Conservation (phyloP, 75 land plant genomes). For the Selaginella moellendorffii region DNA sequence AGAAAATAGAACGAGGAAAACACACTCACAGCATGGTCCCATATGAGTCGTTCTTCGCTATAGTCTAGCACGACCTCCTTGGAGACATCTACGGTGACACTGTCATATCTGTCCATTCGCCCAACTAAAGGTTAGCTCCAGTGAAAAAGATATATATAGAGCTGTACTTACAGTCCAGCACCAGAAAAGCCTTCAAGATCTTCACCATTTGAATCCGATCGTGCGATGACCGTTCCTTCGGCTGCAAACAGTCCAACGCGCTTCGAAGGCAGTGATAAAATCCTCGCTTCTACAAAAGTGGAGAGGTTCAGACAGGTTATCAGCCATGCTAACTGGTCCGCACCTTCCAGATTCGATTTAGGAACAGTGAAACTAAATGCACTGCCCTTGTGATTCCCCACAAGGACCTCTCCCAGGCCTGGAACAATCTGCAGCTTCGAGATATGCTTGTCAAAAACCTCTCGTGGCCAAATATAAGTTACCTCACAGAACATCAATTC, state of each 20-base stretch:
- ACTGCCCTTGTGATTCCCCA: slow-evolving; percentile 10
- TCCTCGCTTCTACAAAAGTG: background rate
- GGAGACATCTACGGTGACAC: background rate
- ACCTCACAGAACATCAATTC: slow-evolving; percentile 14
- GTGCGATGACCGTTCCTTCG: slow-evolving; percentile 8
- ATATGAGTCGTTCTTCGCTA: slow-evolving; percentile 11
- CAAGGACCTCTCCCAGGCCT: slow-evolving; percentile 16
- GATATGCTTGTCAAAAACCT: no score
- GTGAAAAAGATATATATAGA: background rate
- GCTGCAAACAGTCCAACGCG: background rate
- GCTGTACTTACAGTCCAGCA: slow-evolving; percentile 8
- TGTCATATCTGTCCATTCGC: slow-evolving; percentile 11
- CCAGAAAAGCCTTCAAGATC: slow-evolving; percentile 15
- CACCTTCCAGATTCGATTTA: background rate
- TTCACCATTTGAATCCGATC: slow-evolving; percentile 16
- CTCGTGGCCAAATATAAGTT: no score
- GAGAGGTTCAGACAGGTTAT: background rate
- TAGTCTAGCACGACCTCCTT: slow-evolving; percentile 4
- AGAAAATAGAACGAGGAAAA: background rate
- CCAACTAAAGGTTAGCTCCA: background rate
- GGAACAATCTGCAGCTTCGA: slow-evolving; percentile 16
- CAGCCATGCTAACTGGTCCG: background rate
- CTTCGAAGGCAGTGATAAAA: slow-evolving; percentile 14
- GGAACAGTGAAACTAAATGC: slow-evolving; percentile 14
- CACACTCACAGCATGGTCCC: slow-evolving; percentile 9